Base-by-base conservation (phyloP, 257 asterid genomes). In the Prunella vulgaris region DNA sequence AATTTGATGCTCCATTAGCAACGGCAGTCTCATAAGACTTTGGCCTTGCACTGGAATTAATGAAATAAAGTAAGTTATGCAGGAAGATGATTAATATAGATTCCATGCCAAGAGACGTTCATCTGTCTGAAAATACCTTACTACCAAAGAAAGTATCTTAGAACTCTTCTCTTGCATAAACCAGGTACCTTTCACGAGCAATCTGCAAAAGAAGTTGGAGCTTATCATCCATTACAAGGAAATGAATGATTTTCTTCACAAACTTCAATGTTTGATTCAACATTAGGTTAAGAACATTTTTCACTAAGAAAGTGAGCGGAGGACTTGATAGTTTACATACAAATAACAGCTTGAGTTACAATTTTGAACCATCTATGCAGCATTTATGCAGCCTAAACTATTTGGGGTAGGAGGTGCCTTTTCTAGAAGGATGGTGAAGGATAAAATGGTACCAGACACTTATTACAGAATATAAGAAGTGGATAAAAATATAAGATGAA, bases 91-190 rank as follows among this genome's bases (percentile, higher is more conserved):
- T 59, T 33, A 25, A 67, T 20, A 62, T 28, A 53, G 60, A 38
- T 61, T 42, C 18, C 17, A 49, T 20, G 12, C 51, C 38, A 60
- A 51, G 69, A 30, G 25, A 61, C 5, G 27, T 33, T 52, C 2
- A 21, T 56, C 13, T 8, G 13, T 21, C 51, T 4, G 33, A 64
- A 17, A 44, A 14, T 70, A 90, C 97, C 95, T 86, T 61, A 74
- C 86, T 68, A 90, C 77, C 71, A 84, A 48, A 67, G 97, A 83
- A 49, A 92, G 93, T 79, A 89, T 84, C 84, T 86, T 89, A 67
- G 90, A 87, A 82, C 96, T 89, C 85, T 89, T 87, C 81, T 88
- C 96, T 80, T 91, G 93, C 59, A 87, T 74, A 79, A 88, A 91
- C 97, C 97, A 91, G 79, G 84, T 91, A 74, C 96, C 95, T 80